A percentile compares a stretch with the other conserved stretches of the same genome.
These are phyloP conservation scores for Herpetospermum pedunculosum DNA, from an alignment of 306 rosid species.

Conservation along the genomic window DNA sequence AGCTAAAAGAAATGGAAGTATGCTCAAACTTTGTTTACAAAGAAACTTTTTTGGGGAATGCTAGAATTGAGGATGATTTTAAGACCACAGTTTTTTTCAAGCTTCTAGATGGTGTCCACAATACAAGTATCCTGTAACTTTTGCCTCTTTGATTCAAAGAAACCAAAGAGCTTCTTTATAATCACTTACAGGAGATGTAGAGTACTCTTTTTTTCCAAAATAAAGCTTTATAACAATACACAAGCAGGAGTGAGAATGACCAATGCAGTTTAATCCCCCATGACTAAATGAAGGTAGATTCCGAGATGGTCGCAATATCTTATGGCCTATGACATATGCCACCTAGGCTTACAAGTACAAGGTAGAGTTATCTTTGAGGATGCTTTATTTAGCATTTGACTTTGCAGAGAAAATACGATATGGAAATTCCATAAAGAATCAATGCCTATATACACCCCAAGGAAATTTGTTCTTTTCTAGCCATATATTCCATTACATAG, in stretches of 20 bases:
- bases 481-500: background rate
- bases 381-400: background rate
- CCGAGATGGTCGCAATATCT: background rate
- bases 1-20: background rate
- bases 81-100: background rate
- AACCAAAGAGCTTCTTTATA: background rate
- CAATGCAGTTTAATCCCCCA: background rate
- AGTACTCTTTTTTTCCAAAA: background rate
- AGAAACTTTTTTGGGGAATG: background rate
- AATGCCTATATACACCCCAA: background rate
- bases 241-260: background rate
- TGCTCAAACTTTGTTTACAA: background rate
- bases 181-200: background rate
- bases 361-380: too few species aligned
- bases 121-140: background rate
- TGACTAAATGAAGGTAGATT: background rate
- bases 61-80: background rate
- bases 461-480: background rate
- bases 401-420: background rate
- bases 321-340: too few species aligned
- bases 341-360: too few species aligned
- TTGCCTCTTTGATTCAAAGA: background rate
- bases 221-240: background rate
- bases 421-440: background rate
- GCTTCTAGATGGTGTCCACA: background rate